Evolutionary conservation across 2,329 filamentous ascomycete genomes (phyloP), one percentile per base, ranked within the genome.

Genomic region (Bipolaris oryzae): DNA sequence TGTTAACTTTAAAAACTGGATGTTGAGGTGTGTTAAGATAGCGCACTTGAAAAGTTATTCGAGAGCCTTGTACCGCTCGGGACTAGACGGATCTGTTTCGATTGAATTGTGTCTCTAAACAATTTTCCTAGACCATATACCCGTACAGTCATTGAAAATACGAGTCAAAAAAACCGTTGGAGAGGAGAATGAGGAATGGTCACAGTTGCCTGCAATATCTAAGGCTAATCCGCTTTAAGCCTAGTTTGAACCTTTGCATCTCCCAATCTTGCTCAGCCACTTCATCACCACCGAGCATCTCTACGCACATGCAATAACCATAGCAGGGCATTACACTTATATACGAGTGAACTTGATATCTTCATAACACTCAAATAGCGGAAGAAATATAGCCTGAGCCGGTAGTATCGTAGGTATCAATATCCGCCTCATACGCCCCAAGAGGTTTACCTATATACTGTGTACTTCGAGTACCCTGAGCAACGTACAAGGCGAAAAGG

Each of bases 31-130:
- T 18, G 44, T 53, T 41, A 11, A 10, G 34, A 50, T 50, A 48
- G 53, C 55, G 54, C 55, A 66, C 64, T 47, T 52, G 58, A 49
- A 56, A 59, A 63, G 37, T 55, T 53, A 21, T 11, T 54, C 3
- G 28, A 18, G 5, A 21, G 18, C 41, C 34, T 60, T 9, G 31
- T 37, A 9, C 7, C 18, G 10, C 18, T 16, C 6, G 37, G n/a
- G 7, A 28, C 10, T 15, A 21, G 33, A 38, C n/a, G 45, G 28
- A 7, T 37, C 15, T 38, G 45, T 18, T n/a, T 38, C 4, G 3
- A 5, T 7, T 28, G 15, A 48, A 9, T 10, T 18, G 21, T 15
- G 16, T 1, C 16, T 7, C 3, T 18, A 37, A 48, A 7, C 6
- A 16, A 3, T 31, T 16, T 37, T 20, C 20, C 20, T 39, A 28